Evolutionary conservation across 192 early-diverging fungal species (phyloP).

Genomic region (Linnemannia elongata): DNA sequence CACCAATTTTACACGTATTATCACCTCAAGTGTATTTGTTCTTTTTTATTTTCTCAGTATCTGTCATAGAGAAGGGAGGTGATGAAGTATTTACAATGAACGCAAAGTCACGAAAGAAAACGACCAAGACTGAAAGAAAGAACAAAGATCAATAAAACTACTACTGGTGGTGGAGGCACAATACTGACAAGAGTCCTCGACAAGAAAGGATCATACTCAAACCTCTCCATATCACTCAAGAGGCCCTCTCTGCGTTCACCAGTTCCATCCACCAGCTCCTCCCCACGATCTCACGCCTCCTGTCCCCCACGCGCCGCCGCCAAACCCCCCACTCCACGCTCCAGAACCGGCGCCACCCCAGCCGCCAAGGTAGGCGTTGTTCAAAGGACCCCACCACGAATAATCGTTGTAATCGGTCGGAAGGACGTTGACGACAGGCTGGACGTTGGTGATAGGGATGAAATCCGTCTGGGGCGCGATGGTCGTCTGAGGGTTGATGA

Average conservation of each 20-base stretch:
- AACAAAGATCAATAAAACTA: neutral
- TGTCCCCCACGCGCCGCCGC: neutral
- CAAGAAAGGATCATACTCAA: neutral
- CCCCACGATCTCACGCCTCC: neutral
- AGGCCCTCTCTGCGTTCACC: neutral
- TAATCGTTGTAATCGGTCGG: conserved; percentile 34
- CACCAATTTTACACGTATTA: neutral
- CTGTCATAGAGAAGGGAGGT: neutral
- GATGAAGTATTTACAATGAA: neutral
- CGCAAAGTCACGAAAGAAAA: neutral
- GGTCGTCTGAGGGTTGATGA: conserved; percentile 14
- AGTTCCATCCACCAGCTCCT: neutral
- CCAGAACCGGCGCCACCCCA: neutral
- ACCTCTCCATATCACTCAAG: too few relatives aligned
- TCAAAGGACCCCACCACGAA: neutral
- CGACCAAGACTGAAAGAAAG: neutral
- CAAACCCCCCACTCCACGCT: neutral
- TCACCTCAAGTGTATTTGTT: too few relatives aligned
- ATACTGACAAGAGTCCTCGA: neutral
- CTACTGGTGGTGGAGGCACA: neutral
- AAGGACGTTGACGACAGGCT: conserved; percentile 37
- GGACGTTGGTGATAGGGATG: conserved; percentile 36
- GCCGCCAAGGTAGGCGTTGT: neutral
- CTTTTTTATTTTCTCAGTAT: neutral
- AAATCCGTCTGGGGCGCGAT: conserved; percentile 42